Evolutionary conservation across 2,329 filamentous ascomycete genomes (phyloP), one percentile per base, ranked within the genome.

Genomic region (Stromatinia cepivora): DNA sequence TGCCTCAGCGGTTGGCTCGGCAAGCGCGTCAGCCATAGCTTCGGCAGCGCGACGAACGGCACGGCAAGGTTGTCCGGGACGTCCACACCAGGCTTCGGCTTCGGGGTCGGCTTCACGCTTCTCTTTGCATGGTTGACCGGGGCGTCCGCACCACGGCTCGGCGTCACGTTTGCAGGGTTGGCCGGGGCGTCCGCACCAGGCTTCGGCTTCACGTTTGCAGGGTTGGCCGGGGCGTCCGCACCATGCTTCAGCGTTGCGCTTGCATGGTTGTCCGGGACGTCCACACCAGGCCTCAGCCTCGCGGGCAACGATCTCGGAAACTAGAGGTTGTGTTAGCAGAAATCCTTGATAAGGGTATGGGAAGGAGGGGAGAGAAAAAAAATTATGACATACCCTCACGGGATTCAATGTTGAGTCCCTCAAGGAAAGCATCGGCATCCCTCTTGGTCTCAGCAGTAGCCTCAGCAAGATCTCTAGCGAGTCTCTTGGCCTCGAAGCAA

Each of bases 201-300:
- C 70, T 36, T 70, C 71, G 52, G 72, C 70, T 20, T 77, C 57
- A 36, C 69, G 69, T 25, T 56, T 56, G 28, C 75, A 76, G 9
- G 70, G 70, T 65, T 77, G 72, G 28, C 76, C 76, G 11, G 69
- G 68, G 7, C 69, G 70, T 25, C 71, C 67, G 56, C 76, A 78
- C 45, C 74, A 70, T 28, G 79, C 77, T 8, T 77, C 73, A 25
- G 79, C 77, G 11, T 77, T 76, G 8, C 59, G 58, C 6, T 62
- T 61, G n/a, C 67, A 69, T 28, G 52, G 52, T n/a, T 69, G 67
- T 4, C 67, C 67, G 34, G 63, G 53, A 3, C 61, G 66, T 57
- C 68, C 68, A 22, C 68, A 70, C 36, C 52, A 52, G 7, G 69
- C 67, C 39, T 66, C 70, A 9, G 70, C 69, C 15, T 70, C 69